Evolutionary conservation across 352 stramenopile species (phyloP).

Genomic region (Pythium aristosporum): DNA sequence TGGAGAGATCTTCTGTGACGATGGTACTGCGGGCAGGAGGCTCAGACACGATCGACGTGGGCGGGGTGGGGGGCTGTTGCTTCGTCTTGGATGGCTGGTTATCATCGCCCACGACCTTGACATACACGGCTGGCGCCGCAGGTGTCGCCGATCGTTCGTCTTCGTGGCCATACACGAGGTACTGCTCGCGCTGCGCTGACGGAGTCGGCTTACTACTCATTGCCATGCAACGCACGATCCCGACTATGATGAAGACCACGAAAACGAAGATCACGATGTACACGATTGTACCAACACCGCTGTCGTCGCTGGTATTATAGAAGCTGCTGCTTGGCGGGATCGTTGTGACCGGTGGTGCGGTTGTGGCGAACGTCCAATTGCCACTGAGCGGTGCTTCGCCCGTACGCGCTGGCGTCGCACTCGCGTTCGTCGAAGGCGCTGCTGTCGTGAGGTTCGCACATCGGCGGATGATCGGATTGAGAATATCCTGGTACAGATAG

Average conservation of each 20-base stretch:
- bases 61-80: not conserved
- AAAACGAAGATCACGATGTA: not conserved
- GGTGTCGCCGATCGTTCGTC: not conserved
- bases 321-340: not conserved
- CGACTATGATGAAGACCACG: conserved; percentile 13
- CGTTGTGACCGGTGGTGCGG: not conserved
- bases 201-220: conserved; percentile 53
- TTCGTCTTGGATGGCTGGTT: not conserved
- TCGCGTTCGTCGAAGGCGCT: not conserved
- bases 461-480: conserved; percentile 5
- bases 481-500: conserved; percentile 14
- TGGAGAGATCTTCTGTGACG: too few relatives aligned
- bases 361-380: not conserved
- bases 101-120: not conserved
- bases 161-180: conserved; percentile 5
- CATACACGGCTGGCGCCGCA: not conserved
- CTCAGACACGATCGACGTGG: not conserved
- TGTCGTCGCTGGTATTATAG: not conserved
- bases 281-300: not conserved
- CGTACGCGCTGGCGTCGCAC: not conserved
- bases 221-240: conserved; percentile 18
- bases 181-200: conserved; percentile 20
- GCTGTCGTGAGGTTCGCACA: not conserved
- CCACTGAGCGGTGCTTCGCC: conserved; percentile 1
- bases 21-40: too few relatives aligned